phyloP scores from a whole-genome alignment of 139 green algal genomes.

The Eudorina sp. region DNA sequence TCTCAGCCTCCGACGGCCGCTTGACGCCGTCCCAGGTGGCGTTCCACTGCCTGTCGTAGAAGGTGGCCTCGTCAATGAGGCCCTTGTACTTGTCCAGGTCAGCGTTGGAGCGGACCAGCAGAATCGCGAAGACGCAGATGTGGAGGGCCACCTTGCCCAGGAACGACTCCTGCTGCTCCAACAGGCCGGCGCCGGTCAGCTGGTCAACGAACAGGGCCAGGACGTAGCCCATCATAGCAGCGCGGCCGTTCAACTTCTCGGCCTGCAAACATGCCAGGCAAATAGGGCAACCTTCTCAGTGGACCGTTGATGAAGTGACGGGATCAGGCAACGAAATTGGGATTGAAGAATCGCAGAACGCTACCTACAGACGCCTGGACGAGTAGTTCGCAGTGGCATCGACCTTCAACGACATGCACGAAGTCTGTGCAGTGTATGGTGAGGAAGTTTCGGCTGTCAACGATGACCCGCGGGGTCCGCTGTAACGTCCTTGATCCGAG shows the following conservation, averaged over 20 bases:
- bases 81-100: constrained; percentile 87
- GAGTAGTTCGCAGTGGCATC: no score
- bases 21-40: constrained; percentile 82
- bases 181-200: constrained; percentile 83
- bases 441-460: no score
- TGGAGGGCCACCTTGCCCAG: constrained; percentile 92
- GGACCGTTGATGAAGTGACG: no score
- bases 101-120: constrained; percentile 76
- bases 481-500: no score
- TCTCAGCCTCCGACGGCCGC: constrained; percentile 76
- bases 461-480: no score
- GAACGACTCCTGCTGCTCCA: constrained; percentile 94
- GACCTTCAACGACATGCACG: no score
- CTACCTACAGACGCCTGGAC: no score
- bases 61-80: constrained; percentile 93
- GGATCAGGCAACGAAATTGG: no score
- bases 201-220: constrained; percentile 86
- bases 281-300: no score
- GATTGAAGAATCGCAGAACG: no score
- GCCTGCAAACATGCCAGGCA: no score
- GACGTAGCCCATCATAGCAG: constrained; percentile 94
- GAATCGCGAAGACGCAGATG: constrained; percentile 85
- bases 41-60: constrained; percentile 95
- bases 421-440: no score
- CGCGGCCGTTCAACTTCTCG: constrained; percentile 96